These are phyloP conservation scores for Sarocladiaceae sp. DNA, from an alignment of 2,329 filamentous ascomycete species.

Conservation along the genomic window DNA sequence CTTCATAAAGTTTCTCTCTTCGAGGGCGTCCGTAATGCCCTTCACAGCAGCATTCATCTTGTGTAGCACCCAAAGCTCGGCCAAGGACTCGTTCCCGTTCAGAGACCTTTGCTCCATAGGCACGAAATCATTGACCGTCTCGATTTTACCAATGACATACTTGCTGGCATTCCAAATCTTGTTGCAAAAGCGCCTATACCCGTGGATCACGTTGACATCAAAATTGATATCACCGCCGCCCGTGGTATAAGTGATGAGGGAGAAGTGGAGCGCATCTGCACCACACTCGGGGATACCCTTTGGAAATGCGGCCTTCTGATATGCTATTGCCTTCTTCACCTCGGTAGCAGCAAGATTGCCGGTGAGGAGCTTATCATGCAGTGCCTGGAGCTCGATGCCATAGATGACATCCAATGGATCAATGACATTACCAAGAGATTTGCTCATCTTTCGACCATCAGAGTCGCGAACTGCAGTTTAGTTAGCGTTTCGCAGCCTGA, in stretches of 20 bases:
- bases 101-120: slow-evolving; percentile 35
- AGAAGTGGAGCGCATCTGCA: slow-evolving; percentile 79
- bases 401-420: slow-evolving; percentile 84
- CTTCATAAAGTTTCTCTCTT: slow-evolving; percentile 62
- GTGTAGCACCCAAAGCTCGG: slow-evolving; percentile 49
- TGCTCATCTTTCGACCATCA: slow-evolving; percentile 88
- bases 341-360: slow-evolving; percentile 79
- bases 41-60: slow-evolving; percentile 63
- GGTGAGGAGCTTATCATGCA: slow-evolving; percentile 69
- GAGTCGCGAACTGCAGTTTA: slow-evolving; percentile 65
- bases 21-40: slow-evolving; percentile 59
- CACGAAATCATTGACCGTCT: slow-evolving; percentile 46
- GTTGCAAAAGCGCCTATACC: slow-evolving; percentile 85
- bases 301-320: slow-evolving; percentile 82
- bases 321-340: slow-evolving; percentile 73
- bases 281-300: slow-evolving; percentile 85
- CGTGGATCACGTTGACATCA: slow-evolving; percentile 81
- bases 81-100: slow-evolving; percentile 23
- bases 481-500: too few species aligned
- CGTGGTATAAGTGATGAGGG: slow-evolving; percentile 80
- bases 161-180: slow-evolving; percentile 87
- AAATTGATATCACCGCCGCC: slow-evolving; percentile 70
- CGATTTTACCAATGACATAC: slow-evolving; percentile 72
- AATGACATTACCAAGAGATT: slow-evolving; percentile 85
- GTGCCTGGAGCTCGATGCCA: slow-evolving; percentile 66